Evolutionary conservation across 331 rosid species (phyloP).

Genomic region (Pyracantha coccinea): DNA sequence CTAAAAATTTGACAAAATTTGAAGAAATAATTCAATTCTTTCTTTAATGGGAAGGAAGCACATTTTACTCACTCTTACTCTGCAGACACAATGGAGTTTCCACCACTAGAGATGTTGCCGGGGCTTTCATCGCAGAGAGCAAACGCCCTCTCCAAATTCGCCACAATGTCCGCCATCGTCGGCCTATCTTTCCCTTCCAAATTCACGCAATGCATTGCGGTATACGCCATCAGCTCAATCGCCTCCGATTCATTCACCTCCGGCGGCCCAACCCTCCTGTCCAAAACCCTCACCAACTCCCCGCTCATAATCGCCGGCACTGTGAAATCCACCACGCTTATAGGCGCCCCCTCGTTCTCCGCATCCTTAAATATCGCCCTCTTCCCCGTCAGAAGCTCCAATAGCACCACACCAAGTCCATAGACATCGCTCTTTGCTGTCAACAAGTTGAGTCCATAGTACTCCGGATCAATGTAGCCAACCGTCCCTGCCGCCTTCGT

Average conservation of each 20-base stretch:
- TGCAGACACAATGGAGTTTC: slow-evolving; percentile 50
- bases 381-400: slow-evolving; percentile 89
- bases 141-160: slow-evolving; percentile 83
- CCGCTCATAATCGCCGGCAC: slow-evolving; percentile 67
- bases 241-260: slow-evolving; percentile 73
- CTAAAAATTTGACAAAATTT: slow-evolving; percentile 10
- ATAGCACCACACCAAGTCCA: slow-evolving; percentile 82
- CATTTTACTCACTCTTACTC: slow-evolving; percentile 21
- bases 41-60: background rate
- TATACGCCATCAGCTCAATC: slow-evolving; percentile 76
- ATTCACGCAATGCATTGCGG: slow-evolving; percentile 83
- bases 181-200: slow-evolving; percentile 96
- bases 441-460: slow-evolving; percentile 77
- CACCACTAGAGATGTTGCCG: slow-evolving; percentile 84
- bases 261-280: slow-evolving; percentile 57
- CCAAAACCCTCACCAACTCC: slow-evolving; percentile 53
- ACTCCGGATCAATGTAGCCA: slow-evolving; percentile 97
- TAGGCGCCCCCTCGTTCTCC: slow-evolving; percentile 54
- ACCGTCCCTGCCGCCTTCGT: slow-evolving; percentile 86
- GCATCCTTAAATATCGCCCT: slow-evolving; percentile 70
- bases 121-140: slow-evolving; percentile 67
- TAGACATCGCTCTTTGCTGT: slow-evolving; percentile 94
- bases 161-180: slow-evolving; percentile 83
- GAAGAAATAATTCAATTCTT: slow-evolving; percentile 14
- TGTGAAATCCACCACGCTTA: slow-evolving; percentile 65